phyloP scores from a whole-genome alignment of 1,284 basidiomycete species.

The Cystobasidium slooffiae region DNA sequence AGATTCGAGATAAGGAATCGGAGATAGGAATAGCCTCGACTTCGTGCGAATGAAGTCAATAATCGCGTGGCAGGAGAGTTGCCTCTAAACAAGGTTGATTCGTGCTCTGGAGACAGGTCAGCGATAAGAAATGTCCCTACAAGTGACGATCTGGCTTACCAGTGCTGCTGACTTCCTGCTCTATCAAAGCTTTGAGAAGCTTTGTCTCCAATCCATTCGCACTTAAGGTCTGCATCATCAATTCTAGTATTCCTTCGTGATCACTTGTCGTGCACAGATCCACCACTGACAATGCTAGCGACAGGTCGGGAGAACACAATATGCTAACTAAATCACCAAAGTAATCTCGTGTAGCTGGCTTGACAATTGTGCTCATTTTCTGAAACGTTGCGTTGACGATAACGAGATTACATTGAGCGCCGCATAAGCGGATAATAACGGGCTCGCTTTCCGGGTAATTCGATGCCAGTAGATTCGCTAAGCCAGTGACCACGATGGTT shows the following conservation, averaged over 20 bases:
- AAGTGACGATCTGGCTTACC: constrained; percentile 59
- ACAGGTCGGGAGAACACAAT: constrained; percentile 50
- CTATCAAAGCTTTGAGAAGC: constrained; percentile 80
- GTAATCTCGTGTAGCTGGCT: neutral
- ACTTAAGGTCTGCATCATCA: constrained; percentile 85
- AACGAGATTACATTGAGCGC: neutral
- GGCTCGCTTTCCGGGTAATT: constrained; percentile 9
- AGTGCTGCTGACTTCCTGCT: constrained; percentile 76
- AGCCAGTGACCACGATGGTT: neutral
- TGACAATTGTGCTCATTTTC: neutral
- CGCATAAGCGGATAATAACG: neutral
- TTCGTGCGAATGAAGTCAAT: constrained; percentile 78
- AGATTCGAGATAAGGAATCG: constrained; percentile 75
- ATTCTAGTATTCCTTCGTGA: constrained; percentile 75
- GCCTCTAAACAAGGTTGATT: constrained; percentile 77
- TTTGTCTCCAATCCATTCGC: constrained; percentile 69
- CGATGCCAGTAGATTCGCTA: neutral
- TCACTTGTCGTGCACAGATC: constrained; percentile 78
- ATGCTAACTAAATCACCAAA: neutral
- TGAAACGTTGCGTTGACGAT: neutral
- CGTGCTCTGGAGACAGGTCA: constrained; percentile 64
- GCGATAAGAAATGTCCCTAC: neutral
- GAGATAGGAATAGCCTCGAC: constrained; percentile 86
- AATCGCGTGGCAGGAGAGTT: constrained; percentile 85
- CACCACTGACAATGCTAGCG: constrained; percentile 62